Conservation (phyloP, 768 basidiomycete genomes). For the Rhizopogon vulgaris region DNA sequence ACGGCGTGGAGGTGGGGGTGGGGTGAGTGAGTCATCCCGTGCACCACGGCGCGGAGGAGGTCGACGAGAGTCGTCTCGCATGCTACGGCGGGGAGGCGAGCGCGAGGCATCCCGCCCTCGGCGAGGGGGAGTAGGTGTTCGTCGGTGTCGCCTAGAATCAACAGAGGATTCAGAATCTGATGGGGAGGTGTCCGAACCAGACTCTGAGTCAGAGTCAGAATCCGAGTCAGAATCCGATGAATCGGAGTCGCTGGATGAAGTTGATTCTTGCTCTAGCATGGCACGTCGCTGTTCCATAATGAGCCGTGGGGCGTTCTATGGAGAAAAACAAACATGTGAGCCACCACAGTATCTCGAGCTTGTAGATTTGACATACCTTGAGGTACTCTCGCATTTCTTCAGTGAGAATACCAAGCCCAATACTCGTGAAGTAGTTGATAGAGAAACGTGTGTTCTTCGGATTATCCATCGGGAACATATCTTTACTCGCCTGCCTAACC, state of each 20-base stretch:
- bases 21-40: constrained; percentile 12
- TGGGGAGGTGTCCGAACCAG: constrained; percentile 33
- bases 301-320: constrained; percentile 81
- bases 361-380: constrained; percentile 50
- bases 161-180: constrained; percentile 33
- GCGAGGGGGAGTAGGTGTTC: constrained; percentile 27
- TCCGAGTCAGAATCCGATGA: constrained; percentile 32
- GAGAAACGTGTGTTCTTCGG: constrained; percentile 95
- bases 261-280: constrained; percentile 66
- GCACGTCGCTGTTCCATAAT: constrained; percentile 94
- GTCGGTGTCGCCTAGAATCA: constrained; percentile 22
- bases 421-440: constrained; percentile 97
- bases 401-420: constrained; percentile 84
- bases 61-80: background rate
- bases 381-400: constrained; percentile 97
- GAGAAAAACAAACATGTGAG: constrained; percentile 2
- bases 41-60: constrained; percentile 1
- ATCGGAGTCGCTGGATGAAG: constrained; percentile 38
- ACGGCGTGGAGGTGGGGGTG: constrained; percentile 8
- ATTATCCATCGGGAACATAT: constrained; percentile 94
- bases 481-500: constrained; percentile 60
- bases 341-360: background rate
- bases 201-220: constrained; percentile 34
- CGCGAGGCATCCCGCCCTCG: constrained; percentile 21
- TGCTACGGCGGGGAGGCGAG: constrained; percentile 13